Conservation (phyloP, 164 flowering plant species). For the Magnolia kwangsiensis region DNA sequence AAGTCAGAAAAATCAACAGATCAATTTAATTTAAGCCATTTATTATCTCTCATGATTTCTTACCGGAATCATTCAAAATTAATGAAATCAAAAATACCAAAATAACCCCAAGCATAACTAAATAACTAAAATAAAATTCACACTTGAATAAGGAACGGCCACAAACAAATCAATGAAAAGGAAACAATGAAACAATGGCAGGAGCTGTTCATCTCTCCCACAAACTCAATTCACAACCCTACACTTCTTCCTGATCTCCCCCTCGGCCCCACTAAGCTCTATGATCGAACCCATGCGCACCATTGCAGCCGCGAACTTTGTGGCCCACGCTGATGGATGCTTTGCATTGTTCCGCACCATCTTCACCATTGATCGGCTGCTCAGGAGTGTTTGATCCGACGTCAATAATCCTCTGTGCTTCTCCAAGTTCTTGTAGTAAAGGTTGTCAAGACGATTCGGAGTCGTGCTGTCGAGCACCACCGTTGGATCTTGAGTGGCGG, state of each 20-base stretch:
- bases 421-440: slow-evolving; percentile 6
- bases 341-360: slow-evolving; percentile 7
- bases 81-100: too few species aligned
- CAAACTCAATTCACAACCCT: slow-evolving; percentile 11
- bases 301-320: slow-evolving; percentile 5
- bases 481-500: not conserved
- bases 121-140: not conserved
- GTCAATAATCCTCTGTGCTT: not conserved
- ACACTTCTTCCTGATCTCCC: slow-evolving; percentile 7
- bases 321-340: slow-evolving; percentile 27
- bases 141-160: not conserved
- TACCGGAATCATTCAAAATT: too few species aligned
- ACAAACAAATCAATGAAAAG: too few species aligned
- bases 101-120: too few species aligned
- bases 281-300: slow-evolving; percentile 7
- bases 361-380: not conserved
- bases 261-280: not conserved
- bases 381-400: slow-evolving; percentile 2
- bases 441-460: slow-evolving; percentile 1
- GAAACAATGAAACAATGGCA: not conserved
- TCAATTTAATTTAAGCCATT: too few species aligned
- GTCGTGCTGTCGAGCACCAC: not conserved
- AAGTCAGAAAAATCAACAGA: too few species aligned
- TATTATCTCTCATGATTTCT: too few species aligned
- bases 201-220: not conserved